Percentiles rank a stretch among this genome's conserved stretches.
Evolutionary conservation across 2,329 filamentous ascomycete species (phyloP).

Genomic region (Piedraia hortae): DNA sequence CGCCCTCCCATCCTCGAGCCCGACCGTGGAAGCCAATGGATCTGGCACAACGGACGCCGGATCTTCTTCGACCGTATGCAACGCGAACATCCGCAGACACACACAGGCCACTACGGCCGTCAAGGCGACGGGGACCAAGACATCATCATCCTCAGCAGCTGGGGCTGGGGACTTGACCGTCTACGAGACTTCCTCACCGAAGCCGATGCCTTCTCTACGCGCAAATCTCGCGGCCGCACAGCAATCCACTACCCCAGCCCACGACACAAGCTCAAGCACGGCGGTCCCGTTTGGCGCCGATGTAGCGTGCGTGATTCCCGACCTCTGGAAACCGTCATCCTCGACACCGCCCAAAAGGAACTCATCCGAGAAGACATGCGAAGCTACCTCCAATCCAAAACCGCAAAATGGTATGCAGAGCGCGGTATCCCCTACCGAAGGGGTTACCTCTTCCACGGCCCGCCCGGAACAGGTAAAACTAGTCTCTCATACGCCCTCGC

Average conservation of each 20-base stretch:
- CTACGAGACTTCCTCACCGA: conserved; percentile 19
- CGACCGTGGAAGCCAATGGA: conserved; percentile 18
- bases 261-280: conserved; percentile 13
- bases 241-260: conserved; percentile 19
- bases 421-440: conserved; percentile 64
- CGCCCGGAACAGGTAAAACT: conserved; percentile 18
- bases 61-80: conserved; percentile 17
- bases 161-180: conserved; percentile 22
- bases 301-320: conserved; percentile 23
- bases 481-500: conserved; percentile 17
- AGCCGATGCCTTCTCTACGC: conserved; percentile 18
- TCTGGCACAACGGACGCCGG: conserved; percentile 17
- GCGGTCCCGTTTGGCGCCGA: conserved; percentile 18
- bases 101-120: conserved; percentile 6
- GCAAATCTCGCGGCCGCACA: conserved; percentile 18
- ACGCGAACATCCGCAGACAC: conserved; percentile 9
- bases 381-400: conserved; percentile 46
- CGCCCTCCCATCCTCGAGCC: conserved; percentile 24
- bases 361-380: conserved; percentile 44
- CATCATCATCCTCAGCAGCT: conserved; percentile 20
- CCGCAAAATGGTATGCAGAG: conserved; percentile 55
- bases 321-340: conserved; percentile 47
- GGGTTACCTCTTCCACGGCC: conserved; percentile 58
- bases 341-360: conserved; percentile 38
- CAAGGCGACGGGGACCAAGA: conserved; percentile 10